Percentiles rank a stretch among this genome's conserved stretches.
These are phyloP conservation scores for Skeletonema tropicum DNA, from an alignment of 108 stramenopile genomes.

Conservation along the genomic window DNA sequence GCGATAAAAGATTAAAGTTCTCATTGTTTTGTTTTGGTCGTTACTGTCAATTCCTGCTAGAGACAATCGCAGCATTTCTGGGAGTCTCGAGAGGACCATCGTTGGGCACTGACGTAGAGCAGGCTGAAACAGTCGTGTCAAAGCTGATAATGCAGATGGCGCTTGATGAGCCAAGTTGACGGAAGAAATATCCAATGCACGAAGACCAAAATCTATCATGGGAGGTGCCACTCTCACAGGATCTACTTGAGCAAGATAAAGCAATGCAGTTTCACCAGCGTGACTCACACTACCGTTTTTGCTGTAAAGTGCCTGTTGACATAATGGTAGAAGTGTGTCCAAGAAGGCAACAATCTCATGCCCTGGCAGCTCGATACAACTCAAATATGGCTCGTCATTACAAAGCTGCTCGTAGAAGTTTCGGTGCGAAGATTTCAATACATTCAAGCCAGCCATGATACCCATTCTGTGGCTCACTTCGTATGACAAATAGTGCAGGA, in stretches of 20 bases:
- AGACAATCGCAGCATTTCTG: constrained; percentile 72
- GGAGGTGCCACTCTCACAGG: constrained; percentile 71
- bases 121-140: constrained; percentile 73
- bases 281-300: constrained; percentile 86
- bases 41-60: constrained; percentile 92
- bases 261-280: constrained; percentile 83
- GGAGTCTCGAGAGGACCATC: constrained; percentile 67
- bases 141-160: constrained; percentile 80
- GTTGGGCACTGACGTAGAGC: constrained; percentile 62
- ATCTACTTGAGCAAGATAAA: constrained; percentile 82
- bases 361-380: constrained; percentile 48
- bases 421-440: constrained; percentile 50
- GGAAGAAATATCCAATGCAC: constrained; percentile 79
- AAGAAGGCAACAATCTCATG: constrained; percentile 80
- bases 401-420: constrained; percentile 46
- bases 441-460: constrained; percentile 63
- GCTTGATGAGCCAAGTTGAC: constrained; percentile 90
- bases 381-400: constrained; percentile 63
- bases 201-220: constrained; percentile 84
- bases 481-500: constrained; percentile 86
- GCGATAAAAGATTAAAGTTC: constrained; percentile 85
- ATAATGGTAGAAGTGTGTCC: constrained; percentile 78
- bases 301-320: constrained; percentile 83
- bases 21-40: constrained; percentile 88
- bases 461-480: constrained; percentile 79